These are phyloP conservation scores for Alternaria arbusti DNA, from an alignment of 2,329 filamentous ascomycete species.

Conservation along the genomic window DNA sequence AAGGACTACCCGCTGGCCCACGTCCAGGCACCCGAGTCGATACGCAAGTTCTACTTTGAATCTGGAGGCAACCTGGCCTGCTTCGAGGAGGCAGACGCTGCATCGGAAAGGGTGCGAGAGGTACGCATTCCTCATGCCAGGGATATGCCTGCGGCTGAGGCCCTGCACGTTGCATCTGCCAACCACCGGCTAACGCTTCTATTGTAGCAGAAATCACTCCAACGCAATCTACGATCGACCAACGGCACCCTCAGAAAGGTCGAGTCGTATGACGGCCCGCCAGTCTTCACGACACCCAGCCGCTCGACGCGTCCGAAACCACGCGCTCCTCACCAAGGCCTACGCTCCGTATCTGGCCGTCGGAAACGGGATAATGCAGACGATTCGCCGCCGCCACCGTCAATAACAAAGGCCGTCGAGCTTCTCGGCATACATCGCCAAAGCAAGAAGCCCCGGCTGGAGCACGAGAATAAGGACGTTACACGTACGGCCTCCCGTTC, in stretches of 20 bases:
- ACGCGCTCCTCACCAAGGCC: conserved; percentile 22
- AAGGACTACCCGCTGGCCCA: conserved; percentile 90
- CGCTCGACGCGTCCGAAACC: conserved; percentile 42
- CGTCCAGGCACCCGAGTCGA: conserved; percentile 78
- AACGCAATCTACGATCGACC: conserved; percentile 53
- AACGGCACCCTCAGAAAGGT: conserved; percentile 55
- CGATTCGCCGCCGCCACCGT: conserved; percentile 58
- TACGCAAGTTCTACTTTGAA: conserved; percentile 79
- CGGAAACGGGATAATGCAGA: conserved; percentile 52
- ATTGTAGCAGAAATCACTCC: conserved; percentile 53
- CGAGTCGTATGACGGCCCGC: conserved; percentile 48
- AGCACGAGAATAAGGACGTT: conserved; percentile 26
- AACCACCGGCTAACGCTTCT: conserved; percentile 31
- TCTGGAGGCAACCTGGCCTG: conserved; percentile 66
- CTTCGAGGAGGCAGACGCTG: conserved; percentile 68
- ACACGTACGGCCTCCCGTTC: conserved; percentile 25
- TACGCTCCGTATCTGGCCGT: conserved; percentile 37
- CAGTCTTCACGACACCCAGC: conserved; percentile 52
- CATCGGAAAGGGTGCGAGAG: conserved; percentile 60
- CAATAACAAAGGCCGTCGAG: conserved; percentile 61
- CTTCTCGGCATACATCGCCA: conserved; percentile 57
- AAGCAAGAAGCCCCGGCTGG: conserved; percentile 56
- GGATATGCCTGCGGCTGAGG: conserved; percentile 25
- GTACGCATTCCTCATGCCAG: conserved; percentile 49
- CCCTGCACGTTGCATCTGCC: conserved; percentile 23